These are phyloP conservation scores for Fimicolochytrium jonesii DNA, from an alignment of 192 early-diverging fungal species.

Conservation along the genomic window DNA sequence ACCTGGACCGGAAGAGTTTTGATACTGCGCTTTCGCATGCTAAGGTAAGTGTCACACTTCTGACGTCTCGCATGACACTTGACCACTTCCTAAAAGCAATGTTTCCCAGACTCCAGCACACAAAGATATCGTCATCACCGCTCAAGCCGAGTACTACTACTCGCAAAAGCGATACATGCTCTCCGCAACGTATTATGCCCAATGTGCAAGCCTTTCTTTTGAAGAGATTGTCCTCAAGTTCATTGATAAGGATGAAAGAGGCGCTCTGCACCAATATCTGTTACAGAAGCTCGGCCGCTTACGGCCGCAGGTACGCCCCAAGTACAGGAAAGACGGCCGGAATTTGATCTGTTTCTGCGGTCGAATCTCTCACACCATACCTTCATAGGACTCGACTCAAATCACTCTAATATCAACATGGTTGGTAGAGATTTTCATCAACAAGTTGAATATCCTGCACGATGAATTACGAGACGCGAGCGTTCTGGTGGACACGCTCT, in stretches of 20 bases:
- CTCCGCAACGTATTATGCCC: constrained; percentile 86
- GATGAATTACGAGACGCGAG: constrained; percentile 16
- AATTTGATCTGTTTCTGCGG: background rate
- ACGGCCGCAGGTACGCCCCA: constrained; percentile 55
- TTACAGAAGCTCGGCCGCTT: constrained; percentile 68
- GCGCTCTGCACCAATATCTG: constrained; percentile 76
- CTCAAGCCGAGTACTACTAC: constrained; percentile 88
- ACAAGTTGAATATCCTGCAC: constrained; percentile 63
- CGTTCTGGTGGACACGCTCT: constrained; percentile 21
- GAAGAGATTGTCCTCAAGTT: constrained; percentile 91
- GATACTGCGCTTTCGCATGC: constrained; percentile 76
- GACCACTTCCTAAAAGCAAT: background rate
- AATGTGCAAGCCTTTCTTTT: constrained; percentile 67
- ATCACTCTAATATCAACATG: constrained; percentile 76
- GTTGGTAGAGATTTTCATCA: constrained; percentile 85
- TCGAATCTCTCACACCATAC: too few species aligned
- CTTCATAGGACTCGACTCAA: constrained; percentile 83
- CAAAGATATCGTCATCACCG: constrained; percentile 69
- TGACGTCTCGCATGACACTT: too few species aligned
- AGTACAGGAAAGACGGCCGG: too few species aligned
- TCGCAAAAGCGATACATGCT: constrained; percentile 62
- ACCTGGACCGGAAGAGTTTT: constrained; percentile 75
- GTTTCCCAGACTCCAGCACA: constrained; percentile 22
- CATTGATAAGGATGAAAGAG: constrained; percentile 64
- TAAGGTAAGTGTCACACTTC: constrained; percentile 61